phyloP scores from a whole-genome alignment of 1,284 basidiomycete genomes.

The Malassezia nana region DNA sequence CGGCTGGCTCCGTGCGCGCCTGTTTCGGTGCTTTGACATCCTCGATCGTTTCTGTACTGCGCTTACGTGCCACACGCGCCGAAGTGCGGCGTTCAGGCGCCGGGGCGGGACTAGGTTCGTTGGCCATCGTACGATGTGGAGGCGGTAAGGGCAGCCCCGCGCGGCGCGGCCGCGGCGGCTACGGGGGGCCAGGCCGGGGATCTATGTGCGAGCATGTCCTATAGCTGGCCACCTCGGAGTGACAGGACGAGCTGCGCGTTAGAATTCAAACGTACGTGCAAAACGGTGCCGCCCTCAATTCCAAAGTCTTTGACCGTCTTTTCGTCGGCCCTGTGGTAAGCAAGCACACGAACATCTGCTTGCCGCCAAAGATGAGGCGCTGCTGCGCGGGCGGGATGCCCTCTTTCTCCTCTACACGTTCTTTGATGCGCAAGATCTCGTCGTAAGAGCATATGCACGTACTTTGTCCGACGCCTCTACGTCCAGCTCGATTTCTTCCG shows the following conservation, averaged over 20 bases:
- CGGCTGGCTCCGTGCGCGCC: background rate
- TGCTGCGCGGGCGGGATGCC: conserved; percentile 96
- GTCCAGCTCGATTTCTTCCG: conserved; percentile 77
- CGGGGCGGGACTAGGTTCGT: background rate
- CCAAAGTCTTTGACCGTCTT: conserved; percentile 48
- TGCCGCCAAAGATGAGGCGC: conserved; percentile 82
- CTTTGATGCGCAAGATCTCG: conserved; percentile 89
- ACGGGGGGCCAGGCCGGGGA: background rate
- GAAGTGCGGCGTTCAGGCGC: background rate
- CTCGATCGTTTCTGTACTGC: background rate
- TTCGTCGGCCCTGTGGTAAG: conserved; percentile 27
- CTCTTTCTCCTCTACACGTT: conserved; percentile 97
- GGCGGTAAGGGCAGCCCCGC: background rate
- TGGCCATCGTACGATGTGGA: background rate
- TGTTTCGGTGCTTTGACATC: background rate
- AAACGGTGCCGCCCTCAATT: conserved; percentile 44
- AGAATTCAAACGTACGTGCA: conserved; percentile 39
- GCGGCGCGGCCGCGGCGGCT: no score
- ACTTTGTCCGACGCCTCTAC: conserved; percentile 86
- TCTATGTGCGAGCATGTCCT: background rate
- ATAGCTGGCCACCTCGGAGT: conserved; percentile 27
- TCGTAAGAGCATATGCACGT: conserved; percentile 26
- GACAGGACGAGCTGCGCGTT: conserved; percentile 36
- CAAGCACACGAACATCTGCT: conserved; percentile 71
- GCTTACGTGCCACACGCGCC: background rate